phyloP scores from a whole-genome alignment of 805 yeast genomes.

The Candida suzukii region DNA sequence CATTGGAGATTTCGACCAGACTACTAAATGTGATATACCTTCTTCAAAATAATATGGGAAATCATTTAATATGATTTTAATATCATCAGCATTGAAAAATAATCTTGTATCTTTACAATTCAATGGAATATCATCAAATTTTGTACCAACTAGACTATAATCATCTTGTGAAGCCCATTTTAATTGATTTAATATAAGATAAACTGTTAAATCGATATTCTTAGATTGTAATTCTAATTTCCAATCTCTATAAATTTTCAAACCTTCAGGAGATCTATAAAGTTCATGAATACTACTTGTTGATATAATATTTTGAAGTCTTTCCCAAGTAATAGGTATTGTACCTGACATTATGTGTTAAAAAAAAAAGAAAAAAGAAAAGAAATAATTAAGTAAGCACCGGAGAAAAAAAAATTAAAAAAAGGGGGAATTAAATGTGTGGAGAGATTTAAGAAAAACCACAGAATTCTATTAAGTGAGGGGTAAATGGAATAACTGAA shows the following conservation, averaged over 20 bases:
- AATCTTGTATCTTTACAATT: slow-evolving; percentile 30
- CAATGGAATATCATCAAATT: slow-evolving; percentile 10
- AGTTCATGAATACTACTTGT: slow-evolving; percentile 38
- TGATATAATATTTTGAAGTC: slow-evolving; percentile 29
- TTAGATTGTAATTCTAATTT: slow-evolving; percentile 30
- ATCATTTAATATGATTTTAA: slow-evolving; percentile 45
- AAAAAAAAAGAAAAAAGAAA: too few relatives aligned
- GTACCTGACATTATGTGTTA: slow-evolving; percentile 1
- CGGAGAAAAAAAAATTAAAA: too few relatives aligned
- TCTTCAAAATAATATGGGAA: slow-evolving; percentile 60
- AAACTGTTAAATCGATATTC: slow-evolving; percentile 38
- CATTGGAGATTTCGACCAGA: slow-evolving; percentile 60
- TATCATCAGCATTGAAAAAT: slow-evolving; percentile 34
- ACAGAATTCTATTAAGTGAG: too few relatives aligned
- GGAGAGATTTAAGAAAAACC: too few relatives aligned
- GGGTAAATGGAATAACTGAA: too few relatives aligned
- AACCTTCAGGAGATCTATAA: slow-evolving; percentile 38
- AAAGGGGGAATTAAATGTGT: too few relatives aligned
- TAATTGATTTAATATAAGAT: slow-evolving; percentile 39
- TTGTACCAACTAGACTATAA: slow-evolving; percentile 5
- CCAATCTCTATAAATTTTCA: slow-evolving; percentile 38
- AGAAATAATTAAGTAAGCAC: too few relatives aligned
- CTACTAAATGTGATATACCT: slow-evolving; percentile 48
- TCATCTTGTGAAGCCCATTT: slow-evolving; percentile 38
- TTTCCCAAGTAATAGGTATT: slow-evolving; percentile 35